These are phyloP conservation scores for Phaeosphaeriaceae sp. DNA, from an alignment of 2,329 filamentous ascomycete species.

Conservation along the genomic window DNA sequence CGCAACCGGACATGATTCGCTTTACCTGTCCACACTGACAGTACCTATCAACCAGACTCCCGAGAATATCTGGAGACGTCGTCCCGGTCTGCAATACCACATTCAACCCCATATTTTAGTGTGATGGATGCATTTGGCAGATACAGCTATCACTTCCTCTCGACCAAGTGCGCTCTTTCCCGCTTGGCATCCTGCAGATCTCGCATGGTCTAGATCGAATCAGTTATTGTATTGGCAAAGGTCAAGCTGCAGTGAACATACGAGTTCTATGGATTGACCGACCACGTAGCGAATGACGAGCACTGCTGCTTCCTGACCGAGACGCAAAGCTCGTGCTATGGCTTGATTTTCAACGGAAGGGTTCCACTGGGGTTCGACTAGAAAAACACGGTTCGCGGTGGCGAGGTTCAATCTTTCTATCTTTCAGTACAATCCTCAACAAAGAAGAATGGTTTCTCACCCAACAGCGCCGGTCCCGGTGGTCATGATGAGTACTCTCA, in stretches of 20 bases:
- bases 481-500: conserved; percentile 59
- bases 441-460: conserved; percentile 32
- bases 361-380: conserved; percentile 64
- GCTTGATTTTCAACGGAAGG: conserved; percentile 62
- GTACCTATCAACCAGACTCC: background rate
- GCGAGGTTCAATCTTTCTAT: conserved; percentile 56
- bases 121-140: background rate
- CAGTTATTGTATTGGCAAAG: too few relatives aligned
- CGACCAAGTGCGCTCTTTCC: conserved; percentile 11
- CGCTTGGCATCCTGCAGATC: conserved; percentile 44
- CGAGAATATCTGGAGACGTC: background rate
- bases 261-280: conserved; percentile 53
- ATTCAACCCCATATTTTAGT: background rate
- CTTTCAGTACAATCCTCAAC: background rate
- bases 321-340: conserved; percentile 56
- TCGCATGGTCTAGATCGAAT: conserved; percentile 48
- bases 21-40: conserved; percentile 3
- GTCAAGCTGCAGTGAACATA: conserved; percentile 25
- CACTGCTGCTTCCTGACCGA: conserved; percentile 56
- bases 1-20: background rate
- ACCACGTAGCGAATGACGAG: conserved; percentile 57
- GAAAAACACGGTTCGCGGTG: conserved; percentile 57
- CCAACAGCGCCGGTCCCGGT: conserved; percentile 61
- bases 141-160: background rate
- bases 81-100: background rate